phyloP scores from a whole-genome alignment of 2,329 filamentous ascomycete genomes.

The Penicillium glabrum region DNA sequence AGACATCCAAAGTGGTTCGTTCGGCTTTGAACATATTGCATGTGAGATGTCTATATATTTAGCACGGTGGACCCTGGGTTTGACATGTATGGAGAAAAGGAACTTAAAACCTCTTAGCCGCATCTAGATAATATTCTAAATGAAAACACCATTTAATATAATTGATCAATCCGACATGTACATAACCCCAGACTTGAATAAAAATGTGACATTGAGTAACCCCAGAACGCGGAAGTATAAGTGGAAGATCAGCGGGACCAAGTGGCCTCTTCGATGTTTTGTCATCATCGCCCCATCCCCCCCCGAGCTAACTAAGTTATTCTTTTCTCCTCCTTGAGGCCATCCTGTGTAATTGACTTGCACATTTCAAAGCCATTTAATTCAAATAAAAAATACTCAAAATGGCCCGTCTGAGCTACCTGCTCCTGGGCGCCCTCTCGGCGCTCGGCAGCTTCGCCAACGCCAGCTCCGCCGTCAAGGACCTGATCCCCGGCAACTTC shows the following conservation, averaged over 20 bases:
- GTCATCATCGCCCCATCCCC: slow-evolving; percentile 16
- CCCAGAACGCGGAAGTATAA: not conserved
- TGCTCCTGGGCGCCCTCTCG: slow-evolving; percentile 49
- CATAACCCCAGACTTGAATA: not conserved
- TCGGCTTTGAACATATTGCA: not conserved
- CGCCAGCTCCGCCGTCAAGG: slow-evolving; percentile 78
- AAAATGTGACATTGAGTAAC: not conserved
- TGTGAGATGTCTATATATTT: not conserved
- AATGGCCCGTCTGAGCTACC: slow-evolving; percentile 48
- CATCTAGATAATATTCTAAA: too few species aligned
- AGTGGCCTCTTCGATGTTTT: slow-evolving; percentile 36
- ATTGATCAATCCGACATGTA: not conserved
- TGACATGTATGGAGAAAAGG: not conserved
- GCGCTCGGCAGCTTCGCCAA: slow-evolving; percentile 56
- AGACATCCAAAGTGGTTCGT: too few species aligned
- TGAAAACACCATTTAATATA: too few species aligned
- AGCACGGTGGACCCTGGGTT: not conserved
- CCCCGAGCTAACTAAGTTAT: not conserved
- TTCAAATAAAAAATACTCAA: slow-evolving; percentile 16
- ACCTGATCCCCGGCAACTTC: slow-evolving; percentile 88
- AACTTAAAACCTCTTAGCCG: not conserved
- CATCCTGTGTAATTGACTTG: not conserved
- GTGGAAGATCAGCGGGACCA: slow-evolving; percentile 21
- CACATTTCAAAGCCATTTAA: not conserved
- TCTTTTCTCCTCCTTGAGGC: not conserved